Evolutionary conservation across 805 yeast genomes (phyloP), one percentile per base, ranked within the genome.

Genomic region (Spathaspora hagerdaliae): DNA sequence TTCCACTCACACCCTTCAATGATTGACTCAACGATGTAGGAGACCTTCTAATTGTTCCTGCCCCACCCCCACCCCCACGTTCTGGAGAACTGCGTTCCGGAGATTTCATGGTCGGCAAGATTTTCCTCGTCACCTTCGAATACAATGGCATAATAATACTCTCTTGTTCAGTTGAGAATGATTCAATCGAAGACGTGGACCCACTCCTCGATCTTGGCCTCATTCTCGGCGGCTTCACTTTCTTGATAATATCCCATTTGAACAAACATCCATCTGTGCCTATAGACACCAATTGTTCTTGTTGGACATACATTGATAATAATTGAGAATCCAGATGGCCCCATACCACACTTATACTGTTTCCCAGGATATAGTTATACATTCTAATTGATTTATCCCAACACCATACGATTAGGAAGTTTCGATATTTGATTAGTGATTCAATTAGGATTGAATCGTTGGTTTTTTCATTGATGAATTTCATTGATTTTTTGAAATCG

Each of bases 361-460:
- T 75, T 1, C 83, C 85, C 7, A 65, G 67, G 1, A 53, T 45
- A 49, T 71, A 75, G 27, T 69, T 68, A 54, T 75, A 81, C 1
- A 71, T 53, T 24, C 86, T 61, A 2, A 85, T 59, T 27, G 85
- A 75, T 56, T 81, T 82, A 57, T 84, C 90, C 0, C 78, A 59
- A 2, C 79, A 71, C 1, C 82, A 63, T 3, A 73, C 72, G 8
- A 71, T 62, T 2, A 79, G 55, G 12, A 61, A 48, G 7, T 60
- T 54, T 15, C 64, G 49, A 8, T 58, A 46, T 1, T 74, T 51
- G 8, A 64, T 60, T 26, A 78, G 63, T 42, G 69, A 66, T 48
- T 79, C 84, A 24, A 74, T 65, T 36, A 71, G 61, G 27, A 78
- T 43, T 0, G 75, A 67, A 13, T 77, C 81, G 46, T 62, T 67